phyloP scores from a whole-genome alignment of 192 early-diverging fungal species.

The Umbelopsis vinacea region DNA sequence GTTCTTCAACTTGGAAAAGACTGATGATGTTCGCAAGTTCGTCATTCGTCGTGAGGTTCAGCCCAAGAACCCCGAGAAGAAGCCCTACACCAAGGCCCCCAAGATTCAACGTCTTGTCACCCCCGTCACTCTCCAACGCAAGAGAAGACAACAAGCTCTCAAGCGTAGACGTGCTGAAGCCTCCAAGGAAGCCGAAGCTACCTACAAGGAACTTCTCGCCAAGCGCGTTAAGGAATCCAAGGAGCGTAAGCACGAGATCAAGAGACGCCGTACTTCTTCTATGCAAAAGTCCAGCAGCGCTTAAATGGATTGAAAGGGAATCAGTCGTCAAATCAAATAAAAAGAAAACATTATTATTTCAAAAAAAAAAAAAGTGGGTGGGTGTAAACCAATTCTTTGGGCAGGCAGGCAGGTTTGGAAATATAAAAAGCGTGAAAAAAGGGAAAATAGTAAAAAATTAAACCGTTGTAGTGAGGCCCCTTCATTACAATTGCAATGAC shows the following conservation, averaged over 20 bases:
- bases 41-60: slow-evolving; percentile 97
- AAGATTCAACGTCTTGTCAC: slow-evolving; percentile 99
- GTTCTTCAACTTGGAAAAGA: slow-evolving; percentile 98
- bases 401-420: no score
- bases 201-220: slow-evolving; percentile 87
- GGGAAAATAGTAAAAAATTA: neutral
- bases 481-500: neutral
- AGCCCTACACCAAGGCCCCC: slow-evolving; percentile 92
- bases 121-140: slow-evolving; percentile 95
- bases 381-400: no score
- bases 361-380: no score
- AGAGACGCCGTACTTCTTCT: slow-evolving; percentile 77
- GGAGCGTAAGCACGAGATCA: slow-evolving; percentile 79
- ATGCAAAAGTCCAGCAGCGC: slow-evolving; percentile 56
- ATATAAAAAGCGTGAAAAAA: neutral
- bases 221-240: slow-evolving; percentile 95
- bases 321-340: no score
- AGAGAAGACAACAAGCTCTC: slow-evolving; percentile 85
- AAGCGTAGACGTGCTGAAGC: slow-evolving; percentile 86
- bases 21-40: slow-evolving; percentile 99
- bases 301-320: slow-evolving; percentile 28
- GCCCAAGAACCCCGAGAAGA: slow-evolving; percentile 88
- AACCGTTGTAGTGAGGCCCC: no score
- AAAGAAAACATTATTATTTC: no score
- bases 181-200: slow-evolving; percentile 79